phyloP scores from a whole-genome alignment of 805 yeast genomes.

The Yarrowia yakushimensis region DNA sequence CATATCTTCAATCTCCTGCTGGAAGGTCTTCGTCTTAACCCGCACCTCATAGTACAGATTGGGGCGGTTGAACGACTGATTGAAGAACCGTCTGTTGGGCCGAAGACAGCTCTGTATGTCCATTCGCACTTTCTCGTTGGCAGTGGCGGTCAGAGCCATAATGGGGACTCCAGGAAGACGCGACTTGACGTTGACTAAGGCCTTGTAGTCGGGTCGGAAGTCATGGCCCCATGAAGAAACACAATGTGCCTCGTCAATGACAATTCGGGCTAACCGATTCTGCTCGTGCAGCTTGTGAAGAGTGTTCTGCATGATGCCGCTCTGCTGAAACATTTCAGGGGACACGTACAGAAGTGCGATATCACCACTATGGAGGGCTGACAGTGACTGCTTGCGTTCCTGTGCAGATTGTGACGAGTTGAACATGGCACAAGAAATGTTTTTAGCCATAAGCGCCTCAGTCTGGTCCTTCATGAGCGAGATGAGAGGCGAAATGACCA shows the following conservation, averaged over 20 bases:
- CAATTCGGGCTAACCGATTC: slow-evolving; percentile 70
- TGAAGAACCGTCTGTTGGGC: slow-evolving; percentile 55
- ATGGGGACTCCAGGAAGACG: slow-evolving; percentile 79
- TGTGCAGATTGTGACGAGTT: slow-evolving; percentile 67
- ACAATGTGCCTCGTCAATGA: slow-evolving; percentile 97
- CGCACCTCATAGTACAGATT: slow-evolving; percentile 74
- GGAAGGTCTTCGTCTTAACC: slow-evolving; percentile 50
- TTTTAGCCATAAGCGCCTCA: slow-evolving; percentile 62
- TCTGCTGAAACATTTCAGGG: slow-evolving; percentile 88
- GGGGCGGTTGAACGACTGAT: slow-evolving; percentile 89
- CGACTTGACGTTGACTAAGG: slow-evolving; percentile 65
- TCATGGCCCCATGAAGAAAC: slow-evolving; percentile 99
- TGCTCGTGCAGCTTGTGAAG: slow-evolving; percentile 55
- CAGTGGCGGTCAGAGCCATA: slow-evolving; percentile 97
- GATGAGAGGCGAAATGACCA: slow-evolving; percentile 90
- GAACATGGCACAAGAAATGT: slow-evolving; percentile 82
- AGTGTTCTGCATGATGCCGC: slow-evolving; percentile 61
- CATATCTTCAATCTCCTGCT: slow-evolving; percentile 55
- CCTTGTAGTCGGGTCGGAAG: slow-evolving; percentile 92
- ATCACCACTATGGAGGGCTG: slow-evolving; percentile 59
- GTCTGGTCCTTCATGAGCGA: slow-evolving; percentile 98
- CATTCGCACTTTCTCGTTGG: slow-evolving; percentile 80
- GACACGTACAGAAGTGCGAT: slow-evolving; percentile 80
- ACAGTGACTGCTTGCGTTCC: slow-evolving; percentile 61
- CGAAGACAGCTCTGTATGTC: slow-evolving; percentile 80